Conservation (phyloP, 352 stramenopile species). For the Pythium coloratum region DNA sequence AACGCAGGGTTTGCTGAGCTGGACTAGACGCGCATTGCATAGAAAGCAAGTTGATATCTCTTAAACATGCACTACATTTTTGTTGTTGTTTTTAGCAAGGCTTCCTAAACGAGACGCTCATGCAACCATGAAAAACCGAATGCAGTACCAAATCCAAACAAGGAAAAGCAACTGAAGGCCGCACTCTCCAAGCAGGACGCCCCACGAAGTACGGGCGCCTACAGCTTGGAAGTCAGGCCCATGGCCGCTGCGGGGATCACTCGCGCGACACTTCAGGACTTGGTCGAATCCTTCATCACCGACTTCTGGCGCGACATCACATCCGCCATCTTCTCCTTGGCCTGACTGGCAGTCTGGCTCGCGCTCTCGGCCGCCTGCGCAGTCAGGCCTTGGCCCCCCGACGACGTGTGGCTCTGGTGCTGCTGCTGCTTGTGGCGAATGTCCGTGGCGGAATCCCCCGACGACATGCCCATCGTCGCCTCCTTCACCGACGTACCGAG, state of each 20-base stretch:
- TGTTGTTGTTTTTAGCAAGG: constrained; percentile 2
- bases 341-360: constrained; percentile 18
- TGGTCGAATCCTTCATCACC: constrained; percentile 31
- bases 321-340: constrained; percentile 33
- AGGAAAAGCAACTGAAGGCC: constrained; percentile 17
- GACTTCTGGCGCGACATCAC: constrained; percentile 26
- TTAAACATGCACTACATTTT: constrained; percentile 4
- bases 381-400: constrained; percentile 18
- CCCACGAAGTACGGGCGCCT: background rate
- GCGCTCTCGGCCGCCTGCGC: constrained; percentile 23
- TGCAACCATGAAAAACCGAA: constrained; percentile 28
- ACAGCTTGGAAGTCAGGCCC: constrained; percentile 12
- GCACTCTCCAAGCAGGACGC: background rate
- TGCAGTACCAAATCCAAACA: constrained; percentile 30
- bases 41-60: background rate
- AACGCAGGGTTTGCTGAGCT: constrained; percentile 19
- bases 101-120: background rate
- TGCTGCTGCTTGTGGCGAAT: constrained; percentile 25
- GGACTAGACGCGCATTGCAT: constrained; percentile 16
- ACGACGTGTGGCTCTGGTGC: constrained; percentile 12
- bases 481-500: constrained; percentile 25
- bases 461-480: constrained; percentile 31
- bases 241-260: constrained; percentile 16
- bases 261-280: constrained; percentile 19
- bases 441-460: constrained; percentile 28